Conservation (phyloP, 345 rosid species). For the Eucalyptus sp. region DNA sequence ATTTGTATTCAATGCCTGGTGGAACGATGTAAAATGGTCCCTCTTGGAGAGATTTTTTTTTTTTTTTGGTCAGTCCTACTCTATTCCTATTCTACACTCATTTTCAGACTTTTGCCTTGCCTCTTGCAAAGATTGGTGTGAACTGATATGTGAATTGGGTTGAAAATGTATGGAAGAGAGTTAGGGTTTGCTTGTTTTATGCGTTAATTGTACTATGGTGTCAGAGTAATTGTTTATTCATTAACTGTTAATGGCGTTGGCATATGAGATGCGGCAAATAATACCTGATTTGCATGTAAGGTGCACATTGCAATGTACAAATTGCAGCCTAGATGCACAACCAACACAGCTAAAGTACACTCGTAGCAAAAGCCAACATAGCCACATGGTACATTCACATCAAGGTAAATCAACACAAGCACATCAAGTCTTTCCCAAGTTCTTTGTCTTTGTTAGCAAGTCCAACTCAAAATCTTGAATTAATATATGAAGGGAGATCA, state of each 20-base stretch:
- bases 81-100: too few species aligned
- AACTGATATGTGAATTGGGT: background rate
- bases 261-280: background rate
- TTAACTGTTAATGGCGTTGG: background rate
- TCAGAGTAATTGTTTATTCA: background rate
- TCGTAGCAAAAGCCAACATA: background rate
- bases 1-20: background rate
- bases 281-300: background rate
- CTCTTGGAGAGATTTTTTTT: background rate
- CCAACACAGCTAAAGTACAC: background rate
- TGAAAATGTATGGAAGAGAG: background rate
- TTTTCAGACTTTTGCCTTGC: too few species aligned
- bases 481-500: background rate
- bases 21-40: background rate
- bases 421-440: background rate
- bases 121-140: background rate
- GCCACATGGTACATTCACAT: background rate
- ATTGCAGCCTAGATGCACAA: background rate
- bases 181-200: background rate
- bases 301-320: background rate
- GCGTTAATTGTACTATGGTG: background rate
- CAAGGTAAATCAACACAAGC: background rate
- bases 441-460: background rate
- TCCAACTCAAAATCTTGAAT: background rate
- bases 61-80: too few species aligned